Percentiles rank a stretch among this genome's conserved stretches.
These are phyloP conservation scores for Hypoxylon sp. DNA, from an alignment of 2,329 filamentous ascomycete genomes.

Conservation along the genomic window DNA sequence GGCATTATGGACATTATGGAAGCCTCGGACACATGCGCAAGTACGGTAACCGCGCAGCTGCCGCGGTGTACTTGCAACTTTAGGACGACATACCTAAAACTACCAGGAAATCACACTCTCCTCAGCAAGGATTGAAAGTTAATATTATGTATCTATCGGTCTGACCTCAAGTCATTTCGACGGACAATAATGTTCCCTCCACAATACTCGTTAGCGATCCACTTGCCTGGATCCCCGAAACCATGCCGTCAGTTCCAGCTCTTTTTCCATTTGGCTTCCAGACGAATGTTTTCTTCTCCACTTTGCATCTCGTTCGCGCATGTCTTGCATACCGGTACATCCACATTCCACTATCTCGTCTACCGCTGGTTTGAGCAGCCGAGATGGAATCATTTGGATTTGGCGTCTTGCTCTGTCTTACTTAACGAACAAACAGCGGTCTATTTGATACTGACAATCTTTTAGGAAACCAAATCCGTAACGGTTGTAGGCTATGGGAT, in stretches of 20 bases:
- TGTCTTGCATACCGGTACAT: conserved; percentile 31
- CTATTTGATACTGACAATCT: conserved; percentile 13
- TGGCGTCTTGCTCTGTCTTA: conserved; percentile 11
- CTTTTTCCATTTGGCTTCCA: conserved; percentile 35
- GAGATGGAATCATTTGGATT: conserved; percentile 4
- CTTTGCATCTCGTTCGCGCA: conserved; percentile 25
- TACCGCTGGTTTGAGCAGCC: conserved; percentile 24
- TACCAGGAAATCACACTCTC: conserved; percentile 30
- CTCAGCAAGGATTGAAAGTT: conserved; percentile 28
- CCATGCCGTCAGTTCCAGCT: conserved; percentile 32
- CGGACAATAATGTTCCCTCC: conserved; percentile 43
- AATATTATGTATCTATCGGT: conserved; percentile 36
- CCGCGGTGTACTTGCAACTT: conserved; percentile 31
- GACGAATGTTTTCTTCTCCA: conserved; percentile 33
- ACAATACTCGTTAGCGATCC: conserved; percentile 34
- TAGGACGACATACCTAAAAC: conserved; percentile 28
- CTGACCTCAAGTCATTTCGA: conserved; percentile 44
- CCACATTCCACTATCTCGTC: conserved; percentile 16
- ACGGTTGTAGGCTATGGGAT: conserved; percentile 24
- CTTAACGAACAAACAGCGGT: conserved; percentile 17
- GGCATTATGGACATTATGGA: conserved; percentile 30
- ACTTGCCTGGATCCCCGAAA: conserved; percentile 43
- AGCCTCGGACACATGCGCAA: conserved; percentile 21
- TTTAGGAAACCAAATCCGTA: conserved; percentile 1
- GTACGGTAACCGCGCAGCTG: conserved; percentile 3